A percentile compares a stretch with the other conserved stretches of the same genome.
These are phyloP conservation scores for Ramularia endophylla DNA, from an alignment of 2,329 filamentous ascomycete species.

Conservation along the genomic window DNA sequence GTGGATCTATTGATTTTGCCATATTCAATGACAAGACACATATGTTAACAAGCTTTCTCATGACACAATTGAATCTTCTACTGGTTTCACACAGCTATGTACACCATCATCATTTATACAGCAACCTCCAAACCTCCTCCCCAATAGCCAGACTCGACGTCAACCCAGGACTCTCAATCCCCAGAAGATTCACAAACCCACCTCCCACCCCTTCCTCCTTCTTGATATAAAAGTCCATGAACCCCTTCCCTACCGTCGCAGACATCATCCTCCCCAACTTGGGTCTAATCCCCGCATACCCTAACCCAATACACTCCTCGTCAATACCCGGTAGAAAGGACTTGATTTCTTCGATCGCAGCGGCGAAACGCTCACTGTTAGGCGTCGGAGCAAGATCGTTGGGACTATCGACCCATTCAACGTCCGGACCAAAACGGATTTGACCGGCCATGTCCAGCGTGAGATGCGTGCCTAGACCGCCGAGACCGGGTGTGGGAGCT, in stretches of 20 bases:
- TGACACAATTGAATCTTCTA: too few species aligned
- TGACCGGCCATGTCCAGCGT: slow-evolving; percentile 82
- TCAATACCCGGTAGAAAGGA: slow-evolving; percentile 74
- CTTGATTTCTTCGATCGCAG: slow-evolving; percentile 68
- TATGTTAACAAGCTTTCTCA: too few species aligned
- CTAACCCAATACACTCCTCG: slow-evolving; percentile 58
- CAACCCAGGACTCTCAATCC: slow-evolving; percentile 88
- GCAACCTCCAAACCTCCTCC: slow-evolving; percentile 60
- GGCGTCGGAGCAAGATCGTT: slow-evolving; percentile 57
- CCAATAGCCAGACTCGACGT: slow-evolving; percentile 83
- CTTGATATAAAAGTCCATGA: slow-evolving; percentile 77
- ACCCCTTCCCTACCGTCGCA: slow-evolving; percentile 55
- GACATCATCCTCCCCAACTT: slow-evolving; percentile 66
- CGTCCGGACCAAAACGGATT: slow-evolving; percentile 87
- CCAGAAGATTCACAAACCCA: slow-evolving; percentile 81
- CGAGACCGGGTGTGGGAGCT: slow-evolving; percentile 72
- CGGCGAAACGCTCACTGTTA: slow-evolving; percentile 55
- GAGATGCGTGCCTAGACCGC: slow-evolving; percentile 84
- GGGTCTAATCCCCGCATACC: slow-evolving; percentile 88
- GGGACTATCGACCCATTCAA: slow-evolving; percentile 79
- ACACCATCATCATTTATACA: slow-evolving; percentile 39
- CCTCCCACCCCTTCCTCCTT: slow-evolving; percentile 71
- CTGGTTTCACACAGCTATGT: too few species aligned
- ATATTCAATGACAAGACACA: too few species aligned
- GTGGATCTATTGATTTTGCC: too few species aligned